Evolutionary conservation across 1,284 basidiomycete genomes (phyloP).

Genomic region (Ustilago cynodontis): DNA sequence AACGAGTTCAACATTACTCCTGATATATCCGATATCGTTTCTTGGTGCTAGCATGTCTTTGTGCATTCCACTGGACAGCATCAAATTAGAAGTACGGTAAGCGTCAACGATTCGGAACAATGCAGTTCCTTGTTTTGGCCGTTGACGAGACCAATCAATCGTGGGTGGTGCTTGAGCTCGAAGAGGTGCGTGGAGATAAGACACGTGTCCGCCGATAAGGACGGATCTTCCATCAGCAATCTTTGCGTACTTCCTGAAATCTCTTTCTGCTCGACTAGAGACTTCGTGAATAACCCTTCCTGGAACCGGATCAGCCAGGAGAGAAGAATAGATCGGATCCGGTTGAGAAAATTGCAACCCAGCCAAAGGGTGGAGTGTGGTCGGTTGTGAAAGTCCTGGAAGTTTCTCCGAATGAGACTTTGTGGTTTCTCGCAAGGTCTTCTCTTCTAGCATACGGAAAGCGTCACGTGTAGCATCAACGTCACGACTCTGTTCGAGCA

Average conservation of each 20-base stretch:
- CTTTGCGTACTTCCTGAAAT: slow-evolving; percentile 19
- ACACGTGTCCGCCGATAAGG: slow-evolving; percentile 41
- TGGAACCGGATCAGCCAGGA: slow-evolving; percentile 55
- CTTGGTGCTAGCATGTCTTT: slow-evolving; percentile 46
- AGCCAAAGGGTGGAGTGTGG: slow-evolving; percentile 54
- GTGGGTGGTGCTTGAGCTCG: slow-evolving; percentile 38
- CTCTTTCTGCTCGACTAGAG: slow-evolving; percentile 18
- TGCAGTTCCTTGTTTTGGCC: slow-evolving; percentile 42
- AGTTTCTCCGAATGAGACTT: slow-evolving; percentile 14
- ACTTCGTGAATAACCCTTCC: slow-evolving; percentile 60
- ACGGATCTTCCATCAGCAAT: slow-evolving; percentile 41
- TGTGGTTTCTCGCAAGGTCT: slow-evolving; percentile 7
- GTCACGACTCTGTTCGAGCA: slow-evolving; percentile 49
- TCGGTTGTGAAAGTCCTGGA: slow-evolving; percentile 44
- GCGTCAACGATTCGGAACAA: slow-evolving; percentile 50
- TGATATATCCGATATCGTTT: slow-evolving; percentile 46
- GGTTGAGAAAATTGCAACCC: slow-evolving; percentile 66
- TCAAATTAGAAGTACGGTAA: slow-evolving; percentile 28
- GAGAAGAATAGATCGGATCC: slow-evolving; percentile 57
- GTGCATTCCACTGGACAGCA: slow-evolving; percentile 33
- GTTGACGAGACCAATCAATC: slow-evolving; percentile 44
- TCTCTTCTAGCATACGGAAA: slow-evolving; percentile 42
- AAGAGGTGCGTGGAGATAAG: slow-evolving; percentile 41
- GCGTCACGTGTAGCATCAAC: slow-evolving; percentile 43
- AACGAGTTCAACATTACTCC: slow-evolving; percentile 41